Percentiles rank a stretch among this genome's conserved stretches.
Evolutionary conservation across 495 filamentous ascomycete species (phyloP).

Genomic region (Chaetomidium leptoderma): DNA sequence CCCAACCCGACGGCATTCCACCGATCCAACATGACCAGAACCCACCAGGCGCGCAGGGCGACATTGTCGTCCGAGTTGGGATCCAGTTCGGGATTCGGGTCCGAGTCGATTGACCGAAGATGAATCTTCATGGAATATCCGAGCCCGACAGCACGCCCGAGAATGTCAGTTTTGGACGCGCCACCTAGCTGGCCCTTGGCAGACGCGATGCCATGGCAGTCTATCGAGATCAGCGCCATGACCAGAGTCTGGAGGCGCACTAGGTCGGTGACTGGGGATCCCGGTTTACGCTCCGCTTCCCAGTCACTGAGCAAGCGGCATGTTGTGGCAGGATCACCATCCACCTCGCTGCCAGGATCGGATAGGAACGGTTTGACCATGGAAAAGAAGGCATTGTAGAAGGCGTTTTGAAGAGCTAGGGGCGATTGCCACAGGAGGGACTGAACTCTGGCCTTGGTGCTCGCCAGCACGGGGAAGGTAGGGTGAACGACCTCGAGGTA

Average conservation of each 20-base stretch:
- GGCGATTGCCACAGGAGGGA: conserved; percentile 59
- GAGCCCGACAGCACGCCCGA: conserved; percentile 56
- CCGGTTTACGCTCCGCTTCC: conserved; percentile 47
- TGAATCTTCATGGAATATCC: conserved; percentile 57
- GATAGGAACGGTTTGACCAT: conserved; percentile 55
- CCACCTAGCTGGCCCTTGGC: conserved; percentile 33
- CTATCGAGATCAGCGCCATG: conserved; percentile 57
- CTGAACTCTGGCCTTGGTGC: conserved; percentile 58
- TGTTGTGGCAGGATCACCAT: conserved; percentile 41
- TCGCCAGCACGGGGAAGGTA: conserved; percentile 68
- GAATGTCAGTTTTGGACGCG: conserved; percentile 38
- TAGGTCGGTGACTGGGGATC: conserved; percentile 49
- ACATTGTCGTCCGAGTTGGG: conserved; percentile 67
- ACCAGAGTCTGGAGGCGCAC: conserved; percentile 61
- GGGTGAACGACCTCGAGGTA: conserved; percentile 71
- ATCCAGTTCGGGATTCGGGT: conserved; percentile 42
- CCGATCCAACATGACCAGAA: conserved; percentile 66
- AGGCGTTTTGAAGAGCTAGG: conserved; percentile 60
- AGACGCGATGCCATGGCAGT: conserved; percentile 41
- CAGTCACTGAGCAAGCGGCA: conserved; percentile 50
- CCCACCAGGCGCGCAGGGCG: conserved; percentile 68
- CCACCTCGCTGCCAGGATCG: conserved; percentile 39
- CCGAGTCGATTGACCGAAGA: conserved; percentile 28
- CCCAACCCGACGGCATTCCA: conserved; percentile 70
- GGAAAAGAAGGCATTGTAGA: conserved; percentile 63